A percentile compares a stretch with the other conserved stretches of the same genome.
phyloP scores from a whole-genome alignment of 192 early-diverging fungal species.

The Rhizophagus prolifer region DNA sequence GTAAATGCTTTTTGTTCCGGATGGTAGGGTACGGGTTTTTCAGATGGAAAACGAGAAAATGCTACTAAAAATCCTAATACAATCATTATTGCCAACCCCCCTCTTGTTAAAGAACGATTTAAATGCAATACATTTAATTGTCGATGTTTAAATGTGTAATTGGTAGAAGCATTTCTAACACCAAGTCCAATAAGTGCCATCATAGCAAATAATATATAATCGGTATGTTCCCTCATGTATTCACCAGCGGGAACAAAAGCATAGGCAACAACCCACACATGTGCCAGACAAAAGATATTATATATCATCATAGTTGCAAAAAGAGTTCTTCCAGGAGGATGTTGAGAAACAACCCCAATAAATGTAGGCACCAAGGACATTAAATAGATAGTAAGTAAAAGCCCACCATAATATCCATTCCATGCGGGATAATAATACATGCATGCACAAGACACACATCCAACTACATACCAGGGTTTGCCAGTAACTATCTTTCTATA shows the following conservation, averaged over 20 bases:
- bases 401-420: constrained; percentile 62
- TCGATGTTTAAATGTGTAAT: constrained; percentile 9
- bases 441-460: constrained; percentile 48
- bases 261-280: constrained; percentile 82
- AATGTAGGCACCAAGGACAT: constrained; percentile 61
- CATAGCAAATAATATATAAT: constrained; percentile 62
- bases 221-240: constrained; percentile 70
- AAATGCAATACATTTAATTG: constrained; percentile 27
- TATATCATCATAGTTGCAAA: constrained; percentile 61
- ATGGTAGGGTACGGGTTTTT: constrained; percentile 57
- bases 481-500: constrained; percentile 46
- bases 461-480: constrained; percentile 61
- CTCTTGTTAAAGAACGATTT: constrained; percentile 41
- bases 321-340: constrained; percentile 67
- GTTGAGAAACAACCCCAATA: constrained; percentile 52
- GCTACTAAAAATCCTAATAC: constrained; percentile 39
- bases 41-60: constrained; percentile 48
- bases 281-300: constrained; percentile 69
- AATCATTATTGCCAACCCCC: constrained; percentile 42
- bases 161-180: constrained; percentile 40
- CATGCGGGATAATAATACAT: constrained; percentile 62
- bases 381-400: constrained; percentile 60
- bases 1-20: constrained; percentile 68
- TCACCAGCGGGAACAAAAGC: constrained; percentile 81
- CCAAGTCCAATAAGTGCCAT: constrained; percentile 62